Percentiles rank a stretch among this genome's conserved stretches.
Evolutionary conservation across 805 yeast genomes (phyloP).

Genomic region (Cyberlindnera americana): DNA sequence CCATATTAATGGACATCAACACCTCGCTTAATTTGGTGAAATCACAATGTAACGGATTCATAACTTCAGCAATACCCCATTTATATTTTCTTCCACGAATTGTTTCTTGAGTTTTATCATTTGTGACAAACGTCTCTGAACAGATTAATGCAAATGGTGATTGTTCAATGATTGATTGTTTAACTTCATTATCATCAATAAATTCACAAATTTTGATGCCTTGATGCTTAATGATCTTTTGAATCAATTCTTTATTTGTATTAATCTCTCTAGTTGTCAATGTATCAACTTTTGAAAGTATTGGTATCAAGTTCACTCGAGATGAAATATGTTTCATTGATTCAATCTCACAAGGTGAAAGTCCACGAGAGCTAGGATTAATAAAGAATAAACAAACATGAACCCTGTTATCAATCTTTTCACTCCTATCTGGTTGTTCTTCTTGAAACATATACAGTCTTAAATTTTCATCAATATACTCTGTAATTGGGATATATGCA

Average conservation of each 20-base stretch:
- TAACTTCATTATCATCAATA: conserved; percentile 35
- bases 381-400: conserved; percentile 86
- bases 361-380: conserved; percentile 59
- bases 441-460: conserved; percentile 67
- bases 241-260: conserved; percentile 51
- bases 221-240: conserved; percentile 47
- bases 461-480: conserved; percentile 79
- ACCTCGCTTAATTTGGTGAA: conserved; percentile 60
- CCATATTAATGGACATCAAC: conserved; percentile 65
- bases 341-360: conserved; percentile 65
- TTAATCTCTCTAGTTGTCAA: conserved; percentile 54
- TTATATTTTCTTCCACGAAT: conserved; percentile 74
- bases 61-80: conserved; percentile 89
- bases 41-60: conserved; percentile 74
- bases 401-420: conserved; percentile 60
- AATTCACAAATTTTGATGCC: conserved; percentile 58
- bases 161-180: conserved; percentile 32
- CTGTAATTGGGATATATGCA: conserved; percentile 65
- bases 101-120: conserved; percentile 8
- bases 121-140: conserved; percentile 46
- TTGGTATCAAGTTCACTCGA: conserved; percentile 78
- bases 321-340: conserved; percentile 67
- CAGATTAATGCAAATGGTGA: conserved; percentile 76
- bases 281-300: conserved; percentile 78
- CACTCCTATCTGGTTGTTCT: conserved; percentile 62